These are phyloP conservation scores for Isoetes engelmannii DNA, from an alignment of 83 land plant genomes.

Conservation along the genomic window DNA sequence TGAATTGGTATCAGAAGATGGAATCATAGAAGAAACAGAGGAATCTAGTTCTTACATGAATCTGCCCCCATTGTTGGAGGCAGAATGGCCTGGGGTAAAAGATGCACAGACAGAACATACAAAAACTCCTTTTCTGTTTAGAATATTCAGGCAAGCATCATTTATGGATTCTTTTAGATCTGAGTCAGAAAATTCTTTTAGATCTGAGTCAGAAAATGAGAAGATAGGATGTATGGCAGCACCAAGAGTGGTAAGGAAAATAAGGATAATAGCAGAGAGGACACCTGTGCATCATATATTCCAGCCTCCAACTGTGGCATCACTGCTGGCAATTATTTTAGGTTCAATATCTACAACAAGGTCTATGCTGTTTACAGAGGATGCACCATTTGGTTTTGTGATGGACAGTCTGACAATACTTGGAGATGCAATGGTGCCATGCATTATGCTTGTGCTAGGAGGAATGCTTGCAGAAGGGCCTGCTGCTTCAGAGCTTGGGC, in stretches of 20 bases:
- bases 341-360: constrained; percentile 50
- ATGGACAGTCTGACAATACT: constrained; percentile 65
- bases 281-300: constrained; percentile 71
- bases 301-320: constrained; percentile 84
- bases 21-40: constrained; percentile 24
- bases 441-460: constrained; percentile 77
- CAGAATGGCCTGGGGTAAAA: constrained; percentile 84
- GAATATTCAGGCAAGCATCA: constrained; percentile 48
- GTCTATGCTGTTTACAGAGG: constrained; percentile 46
- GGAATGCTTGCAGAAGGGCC: constrained; percentile 79
- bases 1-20: constrained; percentile 52
- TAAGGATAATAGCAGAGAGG: constrained; percentile 68
- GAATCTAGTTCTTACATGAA: neutral
- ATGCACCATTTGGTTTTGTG: constrained; percentile 61
- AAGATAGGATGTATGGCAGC: constrained; percentile 54
- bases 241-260: constrained; percentile 58
- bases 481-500: constrained; percentile 55
- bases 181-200: constrained; percentile 15
- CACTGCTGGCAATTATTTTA: constrained; percentile 59
- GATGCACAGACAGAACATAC: constrained; percentile 61
- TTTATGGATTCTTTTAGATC: constrained; percentile 16
- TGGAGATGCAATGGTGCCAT: constrained; percentile 78
- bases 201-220: neutral
- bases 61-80: constrained; percentile 57
- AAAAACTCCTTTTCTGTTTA: constrained; percentile 60